A percentile compares a stretch with the other conserved stretches of the same genome.
Conservation (phyloP, 2,329 filamentous ascomycete genomes). For the Lasiodiplodia citricola region DNA sequence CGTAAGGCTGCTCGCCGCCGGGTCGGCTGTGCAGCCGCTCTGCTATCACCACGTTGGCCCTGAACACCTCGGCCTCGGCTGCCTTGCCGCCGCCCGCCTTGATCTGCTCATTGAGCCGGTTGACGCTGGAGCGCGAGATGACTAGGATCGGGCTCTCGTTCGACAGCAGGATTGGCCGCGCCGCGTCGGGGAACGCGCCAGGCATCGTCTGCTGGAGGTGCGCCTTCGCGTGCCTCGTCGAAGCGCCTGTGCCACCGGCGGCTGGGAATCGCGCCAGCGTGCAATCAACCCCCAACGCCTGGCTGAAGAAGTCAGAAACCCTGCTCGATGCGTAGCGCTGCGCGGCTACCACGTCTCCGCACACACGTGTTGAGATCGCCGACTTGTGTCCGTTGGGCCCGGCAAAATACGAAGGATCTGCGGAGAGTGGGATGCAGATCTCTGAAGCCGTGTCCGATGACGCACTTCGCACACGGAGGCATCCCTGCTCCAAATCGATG, state of each 20-base stretch:
- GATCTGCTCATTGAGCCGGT: constrained; percentile 77
- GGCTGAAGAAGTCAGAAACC: constrained; percentile 79
- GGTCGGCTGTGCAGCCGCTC: constrained; percentile 48
- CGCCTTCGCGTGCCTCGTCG: constrained; percentile 73
- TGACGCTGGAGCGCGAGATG: constrained; percentile 79
- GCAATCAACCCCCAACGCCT: constrained; percentile 77
- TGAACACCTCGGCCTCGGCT: constrained; percentile 76
- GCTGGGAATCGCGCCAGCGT: constrained; percentile 83
- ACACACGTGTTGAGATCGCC: constrained; percentile 65
- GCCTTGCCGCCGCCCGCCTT: constrained; percentile 64
- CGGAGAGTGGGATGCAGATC: constrained; percentile 65
- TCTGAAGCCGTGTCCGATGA: constrained; percentile 38
- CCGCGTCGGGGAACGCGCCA: constrained; percentile 60
- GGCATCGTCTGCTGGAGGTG: constrained; percentile 66
- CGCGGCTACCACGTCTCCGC: constrained; percentile 77
- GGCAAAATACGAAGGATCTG: constrained; percentile 65
- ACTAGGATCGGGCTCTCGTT: constrained; percentile 95
- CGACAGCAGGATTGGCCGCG: constrained; percentile 73
- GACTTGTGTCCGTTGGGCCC: constrained; percentile 43
- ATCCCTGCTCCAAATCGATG: constrained; percentile 71
- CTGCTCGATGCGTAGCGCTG: constrained; percentile 70
- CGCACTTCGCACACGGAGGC: constrained; percentile 63
- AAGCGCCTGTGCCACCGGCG: constrained; percentile 56
- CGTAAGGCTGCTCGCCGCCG: constrained; percentile 66
- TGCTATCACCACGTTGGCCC: constrained; percentile 83